These are phyloP conservation scores for Melaleuca alternifolia DNA, from an alignment of 345 rosid genomes.

Conservation along the genomic window DNA sequence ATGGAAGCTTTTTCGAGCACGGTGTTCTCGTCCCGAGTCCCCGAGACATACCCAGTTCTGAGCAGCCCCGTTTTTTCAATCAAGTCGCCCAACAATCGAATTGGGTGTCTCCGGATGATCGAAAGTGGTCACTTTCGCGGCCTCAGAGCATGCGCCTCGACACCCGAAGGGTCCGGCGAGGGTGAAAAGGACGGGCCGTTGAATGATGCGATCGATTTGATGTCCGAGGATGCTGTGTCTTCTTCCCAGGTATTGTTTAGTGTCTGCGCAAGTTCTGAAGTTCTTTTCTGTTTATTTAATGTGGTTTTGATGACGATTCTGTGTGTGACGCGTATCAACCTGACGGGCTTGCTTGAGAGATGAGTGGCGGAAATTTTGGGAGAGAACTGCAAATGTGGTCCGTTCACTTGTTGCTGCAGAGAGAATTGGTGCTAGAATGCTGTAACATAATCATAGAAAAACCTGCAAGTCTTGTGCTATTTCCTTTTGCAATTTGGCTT, in stretches of 20 bases:
- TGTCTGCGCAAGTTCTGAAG: background rate
- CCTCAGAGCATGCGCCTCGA: conserved; percentile 28
- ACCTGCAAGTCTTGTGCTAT: background rate
- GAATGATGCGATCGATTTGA: conserved; percentile 22
- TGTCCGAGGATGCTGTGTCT: conserved; percentile 33
- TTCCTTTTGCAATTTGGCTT: background rate
- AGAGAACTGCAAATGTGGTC: background rate
- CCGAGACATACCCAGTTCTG: conserved; percentile 18
- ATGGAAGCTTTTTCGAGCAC: conserved; percentile 55
- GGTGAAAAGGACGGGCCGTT: conserved; percentile 23
- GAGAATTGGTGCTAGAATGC: background rate
- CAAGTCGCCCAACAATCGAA: conserved; percentile 13
- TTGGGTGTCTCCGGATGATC: conserved; percentile 31
- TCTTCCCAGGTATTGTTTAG: conserved; percentile 36
- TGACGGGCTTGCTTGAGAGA: background rate
- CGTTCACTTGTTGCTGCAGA: background rate
- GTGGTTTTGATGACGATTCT: background rate
- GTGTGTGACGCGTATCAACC: background rate
- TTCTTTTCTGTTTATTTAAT: background rate
- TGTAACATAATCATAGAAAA: background rate
- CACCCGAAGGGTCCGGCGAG: conserved; percentile 30
- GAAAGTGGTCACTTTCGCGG: conserved; percentile 11
- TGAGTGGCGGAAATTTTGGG: background rate
- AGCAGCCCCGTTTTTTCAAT: conserved; percentile 12
- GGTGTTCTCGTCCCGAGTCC: conserved; percentile 17